Conservation (phyloP, 1,284 basidiomycete species). For the Cutaneotrichosporon dermatis region DNA sequence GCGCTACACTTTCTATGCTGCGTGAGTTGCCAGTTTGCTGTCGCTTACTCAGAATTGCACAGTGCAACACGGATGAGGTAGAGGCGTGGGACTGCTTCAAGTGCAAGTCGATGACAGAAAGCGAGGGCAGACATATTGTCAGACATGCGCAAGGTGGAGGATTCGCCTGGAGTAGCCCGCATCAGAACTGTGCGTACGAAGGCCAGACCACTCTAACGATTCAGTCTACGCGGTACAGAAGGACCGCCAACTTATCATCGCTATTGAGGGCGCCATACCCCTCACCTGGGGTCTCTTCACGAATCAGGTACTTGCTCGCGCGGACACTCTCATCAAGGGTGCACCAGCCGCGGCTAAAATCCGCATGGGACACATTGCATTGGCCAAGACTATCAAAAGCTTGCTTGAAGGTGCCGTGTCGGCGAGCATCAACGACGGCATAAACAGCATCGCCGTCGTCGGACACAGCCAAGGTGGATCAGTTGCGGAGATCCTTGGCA, state of each 20-base stretch:
- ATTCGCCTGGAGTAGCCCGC: too few species aligned
- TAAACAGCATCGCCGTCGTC: not conserved
- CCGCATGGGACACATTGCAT: not conserved
- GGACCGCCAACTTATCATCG: not conserved
- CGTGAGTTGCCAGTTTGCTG: not conserved
- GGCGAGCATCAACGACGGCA: not conserved
- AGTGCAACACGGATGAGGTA: not conserved
- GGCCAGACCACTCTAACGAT: not conserved
- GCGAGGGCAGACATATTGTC: not conserved
- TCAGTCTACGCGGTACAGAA: not conserved
- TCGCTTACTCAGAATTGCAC: not conserved
- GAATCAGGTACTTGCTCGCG: too few species aligned
- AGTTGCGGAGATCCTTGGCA: not conserved
- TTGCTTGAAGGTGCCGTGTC: not conserved
- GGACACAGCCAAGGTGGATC: not conserved
- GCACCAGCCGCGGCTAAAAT: not conserved
- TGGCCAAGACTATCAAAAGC: not conserved
- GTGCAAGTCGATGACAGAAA: not conserved
- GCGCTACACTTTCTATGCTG: not conserved
- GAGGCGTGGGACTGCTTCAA: not conserved
- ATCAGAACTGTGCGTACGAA: not conserved
- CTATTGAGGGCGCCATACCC: not conserved
- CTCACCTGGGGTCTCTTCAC: too few species aligned
- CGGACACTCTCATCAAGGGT: not conserved
- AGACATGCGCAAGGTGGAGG: not conserved